These are phyloP conservation scores for Boletus bicolor DNA, from an alignment of 768 basidiomycete genomes.

Conservation along the genomic window DNA sequence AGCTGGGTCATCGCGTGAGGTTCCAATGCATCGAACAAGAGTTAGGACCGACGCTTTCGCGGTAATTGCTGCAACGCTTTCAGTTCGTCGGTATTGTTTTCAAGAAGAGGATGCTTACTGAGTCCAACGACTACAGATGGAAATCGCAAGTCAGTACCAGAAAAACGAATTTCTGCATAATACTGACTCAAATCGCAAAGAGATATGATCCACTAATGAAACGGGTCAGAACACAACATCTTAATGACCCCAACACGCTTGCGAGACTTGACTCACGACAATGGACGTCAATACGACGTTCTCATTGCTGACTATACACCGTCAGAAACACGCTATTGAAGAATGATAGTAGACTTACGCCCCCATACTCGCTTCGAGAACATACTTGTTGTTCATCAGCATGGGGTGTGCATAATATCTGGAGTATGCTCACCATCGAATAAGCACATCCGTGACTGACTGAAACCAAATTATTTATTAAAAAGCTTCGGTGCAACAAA, in stretches of 20 bases:
- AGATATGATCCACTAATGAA: slow-evolving; percentile 36
- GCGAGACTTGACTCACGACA: slow-evolving; percentile 40
- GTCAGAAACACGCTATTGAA: background rate
- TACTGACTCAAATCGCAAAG: slow-evolving; percentile 46
- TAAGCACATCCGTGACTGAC: slow-evolving; percentile 49
- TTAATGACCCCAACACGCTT: background rate
- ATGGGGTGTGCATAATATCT: background rate
- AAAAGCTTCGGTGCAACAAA: background rate
- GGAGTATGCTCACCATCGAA: slow-evolving; percentile 35
- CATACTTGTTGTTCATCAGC: slow-evolving; percentile 31
- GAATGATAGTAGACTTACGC: slow-evolving; percentile 35
- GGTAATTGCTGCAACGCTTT: slow-evolving; percentile 42
- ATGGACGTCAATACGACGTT: slow-evolving; percentile 41
- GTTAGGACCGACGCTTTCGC: slow-evolving; percentile 43
- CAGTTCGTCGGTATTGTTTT: background rate
- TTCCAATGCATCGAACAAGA: background rate
- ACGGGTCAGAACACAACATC: slow-evolving; percentile 1
- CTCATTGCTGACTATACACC: slow-evolving; percentile 41
- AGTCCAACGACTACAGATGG: slow-evolving; percentile 8
- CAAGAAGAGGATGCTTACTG: slow-evolving; percentile 1
- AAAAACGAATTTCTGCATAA: background rate
- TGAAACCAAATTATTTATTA: slow-evolving; percentile 17
- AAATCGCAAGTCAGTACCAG: background rate
- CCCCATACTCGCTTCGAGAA: slow-evolving; percentile 50
- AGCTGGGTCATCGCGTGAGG: slow-evolving; percentile 29